A percentile compares a stretch with the other conserved stretches of the same genome.
phyloP scores from a whole-genome alignment of 192 early-diverging fungal genomes.

The Polychytrium aggregatum region DNA sequence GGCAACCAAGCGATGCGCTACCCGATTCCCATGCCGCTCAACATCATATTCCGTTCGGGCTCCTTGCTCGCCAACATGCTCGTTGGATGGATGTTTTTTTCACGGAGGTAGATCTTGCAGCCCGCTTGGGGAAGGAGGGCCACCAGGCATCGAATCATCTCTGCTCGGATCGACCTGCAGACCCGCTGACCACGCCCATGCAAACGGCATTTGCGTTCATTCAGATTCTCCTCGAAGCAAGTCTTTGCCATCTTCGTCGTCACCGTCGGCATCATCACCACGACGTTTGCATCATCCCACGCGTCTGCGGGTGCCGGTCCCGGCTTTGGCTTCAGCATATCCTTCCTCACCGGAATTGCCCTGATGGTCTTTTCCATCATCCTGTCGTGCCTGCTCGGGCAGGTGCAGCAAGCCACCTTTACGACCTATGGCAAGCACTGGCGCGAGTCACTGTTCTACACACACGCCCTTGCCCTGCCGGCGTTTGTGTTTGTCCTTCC shows the following conservation, averaged over 20 bases:
- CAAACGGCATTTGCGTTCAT: too few relatives aligned
- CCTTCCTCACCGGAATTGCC: slow-evolving; percentile 55
- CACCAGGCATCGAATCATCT: too few relatives aligned
- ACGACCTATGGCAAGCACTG: slow-evolving; percentile 66
- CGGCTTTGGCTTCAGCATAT: slow-evolving; percentile 4
- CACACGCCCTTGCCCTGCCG: slow-evolving; percentile 68
- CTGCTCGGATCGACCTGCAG: too few relatives aligned
- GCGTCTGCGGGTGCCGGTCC: neutral
- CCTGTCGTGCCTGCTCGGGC: slow-evolving; percentile 66
- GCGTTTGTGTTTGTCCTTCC: slow-evolving; percentile 69
- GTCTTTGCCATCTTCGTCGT: slow-evolving; percentile 61
- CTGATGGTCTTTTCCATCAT: slow-evolving; percentile 62
- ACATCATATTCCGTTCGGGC: slow-evolving; percentile 83
- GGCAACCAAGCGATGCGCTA: slow-evolving; percentile 76
- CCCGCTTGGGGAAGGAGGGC: too few relatives aligned
- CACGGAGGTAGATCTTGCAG: too few relatives aligned
- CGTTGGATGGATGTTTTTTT: slow-evolving; percentile 47
- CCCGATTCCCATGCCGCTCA: slow-evolving; percentile 73
- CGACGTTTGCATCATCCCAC: slow-evolving; percentile 38
- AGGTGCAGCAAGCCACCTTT: slow-evolving; percentile 75
- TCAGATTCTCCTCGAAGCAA: slow-evolving; percentile 33
- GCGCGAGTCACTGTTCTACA: slow-evolving; percentile 85
- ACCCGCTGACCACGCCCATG: too few relatives aligned
- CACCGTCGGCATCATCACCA: slow-evolving; percentile 60
- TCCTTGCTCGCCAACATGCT: slow-evolving; percentile 76